Base-by-base conservation (phyloP, 495 filamentous ascomycete genomes). In the Parmelia sp. region DNA sequence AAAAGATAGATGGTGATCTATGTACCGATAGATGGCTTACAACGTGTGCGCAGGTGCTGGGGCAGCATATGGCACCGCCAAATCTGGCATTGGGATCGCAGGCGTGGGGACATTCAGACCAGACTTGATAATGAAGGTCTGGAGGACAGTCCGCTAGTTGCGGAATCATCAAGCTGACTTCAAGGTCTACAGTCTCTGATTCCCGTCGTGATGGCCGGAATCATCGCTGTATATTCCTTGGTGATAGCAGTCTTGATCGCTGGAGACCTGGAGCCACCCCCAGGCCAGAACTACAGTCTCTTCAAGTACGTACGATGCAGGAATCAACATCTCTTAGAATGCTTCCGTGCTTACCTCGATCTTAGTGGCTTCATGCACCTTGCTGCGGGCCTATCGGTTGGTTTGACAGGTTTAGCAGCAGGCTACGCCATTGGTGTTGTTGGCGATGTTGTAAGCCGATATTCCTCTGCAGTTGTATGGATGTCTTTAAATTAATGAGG, bases 191-290 rank as follows among this genome's bases (percentile, higher is more conserved):
- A 92, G 91, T 96, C 90, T 57, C 81, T 96, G 44, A 93, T 95
- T 71, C 94, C 93, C 61, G 92, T 97, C 67, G 90, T 99, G 79
- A 99, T 99, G 94, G 95, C 94, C 72, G 94, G 94, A 83, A 99
- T 99, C 73, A 91, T 99, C 69, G 94, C 94, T 42, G 95, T 99
- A 68, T 99, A 99, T 78, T 86, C 92, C 42, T 89, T 99, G 55
- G 94, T 99, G 67, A 90, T 99, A 67, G 86, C 93, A 23, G 94
- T 99, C 70, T 83, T 99, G 39, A 97, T 97, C 72, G 89, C 91
- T 21, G 86, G 88, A 69, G 89, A 93, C 69, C 82, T 97, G 72
- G 79, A 77, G 10, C 90, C 91, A 12, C 84, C 87, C 25, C 79
- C 82, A 47, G 69, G 71, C 3, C 72, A 82, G 59, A 76, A 80